A percentile compares a stretch with the other conserved stretches of the same genome.
These are phyloP conservation scores for Talaromyces sp. DNA, from an alignment of 2,329 filamentous ascomycete genomes.

Conservation along the genomic window DNA sequence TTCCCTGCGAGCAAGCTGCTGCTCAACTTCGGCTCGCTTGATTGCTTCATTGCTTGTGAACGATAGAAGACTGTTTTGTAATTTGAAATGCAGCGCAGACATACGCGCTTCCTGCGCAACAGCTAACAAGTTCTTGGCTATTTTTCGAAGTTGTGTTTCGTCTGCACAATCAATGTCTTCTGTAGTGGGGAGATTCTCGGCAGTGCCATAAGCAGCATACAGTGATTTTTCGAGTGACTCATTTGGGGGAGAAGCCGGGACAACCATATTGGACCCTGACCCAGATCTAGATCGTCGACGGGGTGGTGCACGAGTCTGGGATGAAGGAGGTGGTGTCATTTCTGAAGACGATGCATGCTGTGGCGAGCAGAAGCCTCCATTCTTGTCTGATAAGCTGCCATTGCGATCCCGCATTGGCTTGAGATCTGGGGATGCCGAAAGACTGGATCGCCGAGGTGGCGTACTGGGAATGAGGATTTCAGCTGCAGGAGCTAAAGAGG, in stretches of 20 bases:
- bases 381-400: slow-evolving; percentile 32
- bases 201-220: slow-evolving; percentile 41
- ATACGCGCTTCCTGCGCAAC: slow-evolving; percentile 68
- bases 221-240: slow-evolving; percentile 39
- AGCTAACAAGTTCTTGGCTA: slow-evolving; percentile 53
- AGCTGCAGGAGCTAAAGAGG: slow-evolving; percentile 37
- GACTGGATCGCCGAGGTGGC: slow-evolving; percentile 30
- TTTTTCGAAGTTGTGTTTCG: slow-evolving; percentile 51
- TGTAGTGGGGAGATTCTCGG: slow-evolving; percentile 45
- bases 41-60: slow-evolving; percentile 82
- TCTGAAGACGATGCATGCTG: slow-evolving; percentile 47
- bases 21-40: slow-evolving; percentile 83
- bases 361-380: slow-evolving; percentile 38
- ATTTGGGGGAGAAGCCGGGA: slow-evolving; percentile 53
- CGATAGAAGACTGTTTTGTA: slow-evolving; percentile 80
- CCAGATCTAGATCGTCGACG: slow-evolving; percentile 42
- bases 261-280: slow-evolving; percentile 35
- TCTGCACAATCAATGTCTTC: slow-evolving; percentile 54
- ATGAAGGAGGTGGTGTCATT: slow-evolving; percentile 63
- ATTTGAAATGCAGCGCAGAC: slow-evolving; percentile 82
- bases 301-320: slow-evolving; percentile 50
- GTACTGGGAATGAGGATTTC: slow-evolving; percentile 38
- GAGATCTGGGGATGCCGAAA: slow-evolving; percentile 38
- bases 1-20: slow-evolving; percentile 85
- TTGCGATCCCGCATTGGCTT: slow-evolving; percentile 31